Evolutionary conservation across 768 basidiomycete species (phyloP).

Genomic region (Glaciozyma martinii): DNA sequence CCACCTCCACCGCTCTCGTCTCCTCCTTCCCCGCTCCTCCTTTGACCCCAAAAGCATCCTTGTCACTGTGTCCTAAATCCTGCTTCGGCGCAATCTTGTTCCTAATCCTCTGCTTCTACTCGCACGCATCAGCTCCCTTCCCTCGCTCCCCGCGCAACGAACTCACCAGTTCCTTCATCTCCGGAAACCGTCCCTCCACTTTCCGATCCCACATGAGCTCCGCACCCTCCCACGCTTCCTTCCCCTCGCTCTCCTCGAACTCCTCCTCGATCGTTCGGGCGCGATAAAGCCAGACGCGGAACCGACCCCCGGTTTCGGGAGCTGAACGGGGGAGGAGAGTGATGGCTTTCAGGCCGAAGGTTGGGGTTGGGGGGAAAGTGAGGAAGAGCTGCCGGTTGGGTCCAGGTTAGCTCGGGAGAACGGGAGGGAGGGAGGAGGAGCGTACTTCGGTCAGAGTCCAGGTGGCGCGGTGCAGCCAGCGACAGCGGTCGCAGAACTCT

Average conservation of each 20-base stretch:
- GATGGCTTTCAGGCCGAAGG: slow-evolving; percentile 34
- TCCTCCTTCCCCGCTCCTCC: neutral
- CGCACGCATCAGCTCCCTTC: no score
- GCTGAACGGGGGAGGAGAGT: slow-evolving; percentile 39
- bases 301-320: slow-evolving; percentile 41
- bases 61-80: slow-evolving; percentile 41
- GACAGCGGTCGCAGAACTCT: slow-evolving; percentile 43
- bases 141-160: no score
- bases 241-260: neutral
- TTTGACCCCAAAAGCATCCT: neutral
- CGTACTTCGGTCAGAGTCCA: slow-evolving; percentile 41
- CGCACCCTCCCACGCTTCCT: slow-evolving; percentile 13
- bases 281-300: slow-evolving; percentile 41
- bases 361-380: slow-evolving; percentile 39
- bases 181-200: slow-evolving; percentile 44
- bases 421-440: neutral
- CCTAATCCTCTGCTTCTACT: slow-evolving; percentile 41
- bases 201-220: slow-evolving; percentile 41
- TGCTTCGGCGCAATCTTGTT: slow-evolving; percentile 40
- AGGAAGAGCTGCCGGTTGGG: slow-evolving; percentile 35
- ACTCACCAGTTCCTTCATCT: slow-evolving; percentile 34
- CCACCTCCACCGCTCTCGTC: neutral
- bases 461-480: slow-evolving; percentile 42
- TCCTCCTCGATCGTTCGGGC: slow-evolving; percentile 1
- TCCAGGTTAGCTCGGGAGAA: neutral